Percentiles rank a stretch among this genome's conserved stretches.
Conservation (phyloP, 208 protist genomes). For the Acanthamoeba sp. region DNA sequence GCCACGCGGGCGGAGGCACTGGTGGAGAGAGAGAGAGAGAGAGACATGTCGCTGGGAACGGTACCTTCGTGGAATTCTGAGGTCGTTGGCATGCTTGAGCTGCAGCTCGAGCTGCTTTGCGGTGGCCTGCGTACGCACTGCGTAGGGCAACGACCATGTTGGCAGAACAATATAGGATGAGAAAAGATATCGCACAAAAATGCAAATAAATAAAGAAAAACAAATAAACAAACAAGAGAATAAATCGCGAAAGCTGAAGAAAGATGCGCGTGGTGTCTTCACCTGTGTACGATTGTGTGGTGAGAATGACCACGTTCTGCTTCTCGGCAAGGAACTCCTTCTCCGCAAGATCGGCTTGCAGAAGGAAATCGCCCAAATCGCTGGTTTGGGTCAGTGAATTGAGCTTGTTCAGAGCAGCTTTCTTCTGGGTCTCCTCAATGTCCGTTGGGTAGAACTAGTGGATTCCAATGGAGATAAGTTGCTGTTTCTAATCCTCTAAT, state of each 20-base stretch:
- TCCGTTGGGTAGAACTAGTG: slow-evolving; percentile 25
- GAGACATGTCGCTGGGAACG: not conserved
- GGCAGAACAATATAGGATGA: too few species aligned
- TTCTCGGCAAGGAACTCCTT: slow-evolving; percentile 82
- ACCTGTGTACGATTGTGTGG: not conserved
- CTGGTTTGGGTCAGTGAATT: slow-evolving; percentile 75
- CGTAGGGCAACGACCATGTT: not conserved
- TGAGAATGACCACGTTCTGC: slow-evolving; percentile 71
- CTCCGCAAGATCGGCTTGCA: slow-evolving; percentile 83
- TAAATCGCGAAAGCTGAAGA: not conserved
- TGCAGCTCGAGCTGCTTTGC: slow-evolving; percentile 56
- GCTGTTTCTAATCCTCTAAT: too few species aligned
- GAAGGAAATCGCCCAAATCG: slow-evolving; percentile 85
- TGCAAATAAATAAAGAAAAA: not conserved
- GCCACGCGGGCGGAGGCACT: not conserved
- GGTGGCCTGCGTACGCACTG: slow-evolving; percentile 41
- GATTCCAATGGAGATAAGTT: too few species aligned
- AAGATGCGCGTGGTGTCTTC: not conserved
- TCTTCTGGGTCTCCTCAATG: slow-evolving; percentile 29
- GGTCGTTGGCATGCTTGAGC: slow-evolving; percentile 62
- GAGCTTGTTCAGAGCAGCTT: slow-evolving; percentile 25
- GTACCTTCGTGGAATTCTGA: not conserved
- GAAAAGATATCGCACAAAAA: not conserved
- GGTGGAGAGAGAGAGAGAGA: not conserved
- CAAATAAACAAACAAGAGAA: not conserved